These are phyloP conservation scores for Isatis tinctoria DNA, from an alignment of 345 rosid genomes.

Conservation along the genomic window DNA sequence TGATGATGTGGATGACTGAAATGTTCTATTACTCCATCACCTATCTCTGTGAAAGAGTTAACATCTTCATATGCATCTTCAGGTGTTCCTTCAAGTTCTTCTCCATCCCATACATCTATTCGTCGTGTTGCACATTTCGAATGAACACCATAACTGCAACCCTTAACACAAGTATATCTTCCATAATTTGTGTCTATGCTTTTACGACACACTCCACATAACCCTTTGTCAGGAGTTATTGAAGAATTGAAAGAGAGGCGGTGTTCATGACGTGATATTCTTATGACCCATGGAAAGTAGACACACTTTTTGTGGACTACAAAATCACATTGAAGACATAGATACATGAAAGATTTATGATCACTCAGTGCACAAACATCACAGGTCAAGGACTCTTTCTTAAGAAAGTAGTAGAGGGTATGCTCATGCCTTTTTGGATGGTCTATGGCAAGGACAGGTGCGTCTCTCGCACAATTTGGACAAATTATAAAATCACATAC, in stretches of 20 bases:
- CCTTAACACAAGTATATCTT: slow-evolving; percentile 4
- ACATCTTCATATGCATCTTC: background rate
- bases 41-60: background rate
- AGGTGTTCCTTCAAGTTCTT: slow-evolving; percentile 9
- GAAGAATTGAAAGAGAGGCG: background rate
- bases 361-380: too few relatives aligned
- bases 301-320: too few relatives aligned
- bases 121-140: slow-evolving; percentile 6
- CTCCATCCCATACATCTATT: slow-evolving; percentile 20
- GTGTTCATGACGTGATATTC: slow-evolving; percentile 18
- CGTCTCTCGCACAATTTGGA: too few relatives aligned
- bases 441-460: too few relatives aligned
- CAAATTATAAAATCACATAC: too few relatives aligned
- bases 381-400: too few relatives aligned
- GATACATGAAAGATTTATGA: too few relatives aligned
- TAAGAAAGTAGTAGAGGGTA: too few relatives aligned
- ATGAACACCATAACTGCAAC: slow-evolving; percentile 16
- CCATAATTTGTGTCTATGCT: slow-evolving; percentile 5
- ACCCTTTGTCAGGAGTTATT: background rate
- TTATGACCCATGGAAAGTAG: background rate
- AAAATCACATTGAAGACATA: too few relatives aligned
- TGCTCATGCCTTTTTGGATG: too few relatives aligned
- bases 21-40: background rate
- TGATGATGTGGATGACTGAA: background rate
- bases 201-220: too few relatives aligned